Evolutionary conservation across 1,284 basidiomycete genomes (phyloP), one percentile per base, ranked within the genome.

Genomic region (Ceratobasidium theobromae): DNA sequence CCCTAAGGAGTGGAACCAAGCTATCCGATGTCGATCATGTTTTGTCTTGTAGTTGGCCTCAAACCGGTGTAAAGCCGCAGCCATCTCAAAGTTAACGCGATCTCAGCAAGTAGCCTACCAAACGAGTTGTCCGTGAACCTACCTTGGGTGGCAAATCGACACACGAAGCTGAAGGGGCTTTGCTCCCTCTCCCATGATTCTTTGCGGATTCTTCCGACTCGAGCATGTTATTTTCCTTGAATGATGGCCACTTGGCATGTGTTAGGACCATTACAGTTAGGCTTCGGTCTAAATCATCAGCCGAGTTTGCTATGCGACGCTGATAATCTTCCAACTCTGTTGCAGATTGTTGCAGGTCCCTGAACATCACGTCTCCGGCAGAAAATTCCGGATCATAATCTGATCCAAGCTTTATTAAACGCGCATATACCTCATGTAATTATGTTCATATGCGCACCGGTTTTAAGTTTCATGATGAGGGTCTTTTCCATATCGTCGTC

Each of bases 301-400:
- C 51, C 6, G 40, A 45, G 32, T 23, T 67, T 68, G 52, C 55
- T 57, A 21, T 72, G 67, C 53, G 35, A 69, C 62, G 67, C 84
- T 81, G 73, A 53, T 85, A 89, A 67, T 87, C 84, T 0, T 72
- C 73, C 80, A 90, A 82, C 25, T 84, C 75, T 64, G 92, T 90
- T 68, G 83, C 77, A 1, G 91, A 93, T 6, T 93, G 77, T 0
- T 84, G 82, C 12, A 94, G 79, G 73, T 95, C 93, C 67, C 86
- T 92, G 76, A 95, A 94, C 93, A 96, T 95, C 51, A 91, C 85
- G 73, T 93, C 89, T 54, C 91, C 89, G 79, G 89, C 88, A 27
- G 86, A 86, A 68, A 96, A 96, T 58, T 91, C 92, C 4, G 91
- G 86, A 72, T 95, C 94, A 70, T 93, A 95, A 60, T 88, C 92